These are phyloP conservation scores for Blastobotrys apis DNA, from an alignment of 1,139 yeast genomes.

Conservation along the genomic window DNA sequence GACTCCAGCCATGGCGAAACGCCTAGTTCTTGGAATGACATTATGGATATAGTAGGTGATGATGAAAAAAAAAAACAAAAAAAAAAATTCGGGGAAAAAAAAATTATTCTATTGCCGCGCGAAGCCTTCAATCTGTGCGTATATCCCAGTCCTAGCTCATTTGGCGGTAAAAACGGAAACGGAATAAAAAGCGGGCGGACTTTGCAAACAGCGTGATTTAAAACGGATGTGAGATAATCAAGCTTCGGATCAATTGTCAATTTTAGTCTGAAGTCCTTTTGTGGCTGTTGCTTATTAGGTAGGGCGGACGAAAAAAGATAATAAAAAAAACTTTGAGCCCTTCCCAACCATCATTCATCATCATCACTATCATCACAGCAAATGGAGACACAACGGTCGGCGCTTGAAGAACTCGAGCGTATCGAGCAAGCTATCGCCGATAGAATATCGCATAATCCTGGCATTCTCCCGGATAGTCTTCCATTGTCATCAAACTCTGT, in stretches of 20 bases:
- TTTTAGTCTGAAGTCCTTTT: too few species aligned
- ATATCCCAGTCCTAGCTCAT: neutral
- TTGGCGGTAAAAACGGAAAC: too few species aligned
- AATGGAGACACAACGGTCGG: constrained; percentile 39
- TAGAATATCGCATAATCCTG: constrained; percentile 48
- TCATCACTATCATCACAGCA: neutral
- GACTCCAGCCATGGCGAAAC: constrained; percentile 84
- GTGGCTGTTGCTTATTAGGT: too few species aligned
- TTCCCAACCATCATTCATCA: constrained; percentile 1
- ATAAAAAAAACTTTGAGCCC: neutral
- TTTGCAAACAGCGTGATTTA: too few species aligned
- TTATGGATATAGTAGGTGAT: constrained; percentile 8
- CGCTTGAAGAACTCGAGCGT: constrained; percentile 51
- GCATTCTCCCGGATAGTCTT: constrained; percentile 38
- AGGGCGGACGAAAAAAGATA: too few species aligned
- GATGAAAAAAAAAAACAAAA: neutral
- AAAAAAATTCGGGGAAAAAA: too few species aligned
- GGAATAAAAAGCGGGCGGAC: too few species aligned
- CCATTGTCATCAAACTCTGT: constrained; percentile 26
- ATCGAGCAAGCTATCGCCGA: constrained; percentile 52
- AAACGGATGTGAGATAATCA: too few species aligned
- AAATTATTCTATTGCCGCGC: too few species aligned
- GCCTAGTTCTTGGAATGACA: constrained; percentile 60
- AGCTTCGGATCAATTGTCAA: too few species aligned
- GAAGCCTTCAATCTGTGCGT: too few species aligned